These are phyloP conservation scores for Dorcoceras hygrometricum DNA, from an alignment of 257 asterid species.

Conservation along the genomic window DNA sequence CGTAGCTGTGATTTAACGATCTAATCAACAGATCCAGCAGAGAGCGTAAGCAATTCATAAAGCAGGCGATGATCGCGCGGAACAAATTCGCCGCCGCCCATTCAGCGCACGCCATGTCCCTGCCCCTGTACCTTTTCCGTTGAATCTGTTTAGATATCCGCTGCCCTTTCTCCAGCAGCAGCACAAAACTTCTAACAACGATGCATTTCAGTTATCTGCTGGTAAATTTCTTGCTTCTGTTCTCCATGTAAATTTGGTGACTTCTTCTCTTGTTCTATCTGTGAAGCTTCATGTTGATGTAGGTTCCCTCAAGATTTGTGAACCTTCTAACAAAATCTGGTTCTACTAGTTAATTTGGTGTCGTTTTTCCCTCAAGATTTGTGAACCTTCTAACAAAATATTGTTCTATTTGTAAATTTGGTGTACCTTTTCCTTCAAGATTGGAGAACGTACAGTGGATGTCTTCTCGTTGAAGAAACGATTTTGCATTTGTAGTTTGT, in stretches of 20 bases:
- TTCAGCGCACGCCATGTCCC: slow-evolving; percentile 77
- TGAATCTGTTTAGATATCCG: slow-evolving; percentile 46
- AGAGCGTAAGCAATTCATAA: slow-evolving; percentile 80
- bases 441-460: too few relatives aligned
- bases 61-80: slow-evolving; percentile 70
- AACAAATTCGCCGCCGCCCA: slow-evolving; percentile 97
- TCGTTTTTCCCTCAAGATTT: too few relatives aligned
- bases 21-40: too few relatives aligned
- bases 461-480: background rate
- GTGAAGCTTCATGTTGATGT: too few relatives aligned
- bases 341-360: too few relatives aligned
- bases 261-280: background rate
- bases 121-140: slow-evolving; percentile 43
- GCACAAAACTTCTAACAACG: slow-evolving; percentile 26
- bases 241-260: background rate
- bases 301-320: too few relatives aligned
- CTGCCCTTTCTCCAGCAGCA: slow-evolving; percentile 39
- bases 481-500: background rate
- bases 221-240: slow-evolving; percentile 35
- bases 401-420: too few relatives aligned
- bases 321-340: too few relatives aligned
- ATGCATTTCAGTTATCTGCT: slow-evolving; percentile 40
- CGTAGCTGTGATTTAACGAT: too few relatives aligned
- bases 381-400: too few relatives aligned
- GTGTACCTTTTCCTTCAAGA: too few relatives aligned